Conservation (phyloP, 768 basidiomycete species). For the Pleurotus platypus region DNA sequence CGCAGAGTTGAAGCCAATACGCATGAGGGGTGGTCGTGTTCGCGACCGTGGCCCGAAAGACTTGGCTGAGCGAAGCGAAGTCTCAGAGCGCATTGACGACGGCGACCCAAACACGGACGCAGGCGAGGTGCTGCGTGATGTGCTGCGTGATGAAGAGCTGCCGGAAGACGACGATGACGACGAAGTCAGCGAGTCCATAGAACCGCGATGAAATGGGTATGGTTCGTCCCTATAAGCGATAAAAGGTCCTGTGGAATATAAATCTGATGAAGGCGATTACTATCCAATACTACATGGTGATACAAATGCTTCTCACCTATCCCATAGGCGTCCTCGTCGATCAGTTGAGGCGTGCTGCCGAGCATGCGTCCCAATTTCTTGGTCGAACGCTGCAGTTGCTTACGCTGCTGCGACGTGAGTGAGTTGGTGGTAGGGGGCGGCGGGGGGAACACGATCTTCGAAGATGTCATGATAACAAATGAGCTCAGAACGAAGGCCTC, state of each 20-base stretch:
- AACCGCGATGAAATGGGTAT: slow-evolving; percentile 4
- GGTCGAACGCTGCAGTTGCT: slow-evolving; percentile 34
- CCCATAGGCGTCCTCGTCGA: slow-evolving; percentile 19
- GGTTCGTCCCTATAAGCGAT: not conserved
- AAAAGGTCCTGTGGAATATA: not conserved
- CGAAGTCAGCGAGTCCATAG: not conserved
- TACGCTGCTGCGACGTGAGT: slow-evolving; percentile 29
- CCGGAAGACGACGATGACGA: not conserved
- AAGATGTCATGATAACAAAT: not conserved
- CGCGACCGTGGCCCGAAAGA: slow-evolving; percentile 8
- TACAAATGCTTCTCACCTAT: slow-evolving; percentile 3
- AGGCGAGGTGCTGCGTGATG: not conserved
- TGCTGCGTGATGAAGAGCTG: not conserved
- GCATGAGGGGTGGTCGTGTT: slow-evolving; percentile 15
- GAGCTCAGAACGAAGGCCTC: too few relatives aligned
- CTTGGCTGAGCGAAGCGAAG: slow-evolving; percentile 19
- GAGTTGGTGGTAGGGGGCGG: slow-evolving; percentile 40
- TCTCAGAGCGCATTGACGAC: slow-evolving; percentile 7
- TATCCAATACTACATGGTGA: not conserved
- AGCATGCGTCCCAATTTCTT: slow-evolving; percentile 37
- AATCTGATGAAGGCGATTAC: not conserved
- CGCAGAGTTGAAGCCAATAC: slow-evolving; percentile 10
- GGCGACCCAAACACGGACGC: slow-evolving; percentile 10
- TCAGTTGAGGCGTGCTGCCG: slow-evolving; percentile 39
- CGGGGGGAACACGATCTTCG: slow-evolving; percentile 17